phyloP scores from a whole-genome alignment of 495 filamentous ascomycete genomes.

The Talaromyces adpressus region DNA sequence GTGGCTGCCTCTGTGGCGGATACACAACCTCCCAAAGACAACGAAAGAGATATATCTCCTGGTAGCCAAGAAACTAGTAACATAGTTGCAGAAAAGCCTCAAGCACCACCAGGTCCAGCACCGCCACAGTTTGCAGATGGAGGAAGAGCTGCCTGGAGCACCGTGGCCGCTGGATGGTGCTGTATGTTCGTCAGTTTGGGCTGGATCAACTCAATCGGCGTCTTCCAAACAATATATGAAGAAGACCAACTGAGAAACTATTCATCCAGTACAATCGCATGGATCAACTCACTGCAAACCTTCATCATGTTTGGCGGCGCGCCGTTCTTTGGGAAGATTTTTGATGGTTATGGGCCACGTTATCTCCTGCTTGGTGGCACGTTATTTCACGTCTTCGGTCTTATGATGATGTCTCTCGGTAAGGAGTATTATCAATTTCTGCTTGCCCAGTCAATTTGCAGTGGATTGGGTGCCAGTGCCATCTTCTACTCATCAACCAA shows the following conservation, averaged over 20 bases:
- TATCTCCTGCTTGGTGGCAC: constrained; percentile 41
- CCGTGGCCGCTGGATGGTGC: too few species aligned
- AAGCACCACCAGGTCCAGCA: too few species aligned
- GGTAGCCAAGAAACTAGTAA: too few species aligned
- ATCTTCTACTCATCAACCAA: constrained; percentile 56
- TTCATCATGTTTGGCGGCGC: constrained; percentile 34
- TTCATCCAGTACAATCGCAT: constrained; percentile 38
- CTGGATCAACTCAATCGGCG: constrained; percentile 42
- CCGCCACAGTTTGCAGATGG: too few species aligned
- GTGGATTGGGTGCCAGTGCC: constrained; percentile 45
- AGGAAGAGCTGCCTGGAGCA: too few species aligned
- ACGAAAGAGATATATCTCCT: too few species aligned
- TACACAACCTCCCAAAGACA: too few species aligned
- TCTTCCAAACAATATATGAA: constrained; percentile 10
- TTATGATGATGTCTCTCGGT: constrained; percentile 62
- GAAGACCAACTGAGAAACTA: constrained; percentile 32
- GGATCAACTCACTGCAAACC: constrained; percentile 45
- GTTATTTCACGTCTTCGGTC: constrained; percentile 56
- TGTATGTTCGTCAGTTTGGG: constrained; percentile 59
- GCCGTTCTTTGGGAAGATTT: not conserved
- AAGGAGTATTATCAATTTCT: constrained; percentile 41
- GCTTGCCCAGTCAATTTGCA: constrained; percentile 30
- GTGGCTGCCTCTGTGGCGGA: too few species aligned
- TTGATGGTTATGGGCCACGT: not conserved
- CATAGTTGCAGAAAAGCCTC: too few species aligned